phyloP scores from a whole-genome alignment of 2,329 filamentous ascomycete species.

The Pseudogymnoascus sp. region DNA sequence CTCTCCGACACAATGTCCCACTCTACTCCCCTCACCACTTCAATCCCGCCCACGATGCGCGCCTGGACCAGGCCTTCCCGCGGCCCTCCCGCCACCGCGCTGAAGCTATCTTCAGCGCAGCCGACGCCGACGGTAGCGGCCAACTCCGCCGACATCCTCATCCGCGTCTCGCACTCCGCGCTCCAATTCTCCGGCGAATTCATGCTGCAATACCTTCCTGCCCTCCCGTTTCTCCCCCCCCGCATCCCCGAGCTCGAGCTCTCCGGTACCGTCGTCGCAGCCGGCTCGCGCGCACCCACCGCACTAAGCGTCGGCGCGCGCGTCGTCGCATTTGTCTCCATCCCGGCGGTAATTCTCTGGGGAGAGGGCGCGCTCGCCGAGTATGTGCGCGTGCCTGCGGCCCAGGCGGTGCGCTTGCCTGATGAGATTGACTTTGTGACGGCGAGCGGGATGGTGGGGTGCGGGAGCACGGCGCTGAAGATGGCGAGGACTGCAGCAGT shows the following conservation, averaged over 20 bases:
- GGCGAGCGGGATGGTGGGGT: not conserved
- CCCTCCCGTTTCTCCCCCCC: constrained; percentile 1
- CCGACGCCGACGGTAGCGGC: not conserved
- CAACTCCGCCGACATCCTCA: not conserved
- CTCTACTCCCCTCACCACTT: not conserved
- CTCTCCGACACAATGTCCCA: not conserved
- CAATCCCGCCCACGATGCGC: not conserved
- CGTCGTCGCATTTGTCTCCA: not conserved
- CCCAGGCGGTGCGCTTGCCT: not conserved
- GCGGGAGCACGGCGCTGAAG: constrained; percentile 9
- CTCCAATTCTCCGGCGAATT: constrained; percentile 13
- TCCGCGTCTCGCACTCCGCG: constrained; percentile 14
- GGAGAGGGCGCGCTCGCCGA: constrained; percentile 1
- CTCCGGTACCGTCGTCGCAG: constrained; percentile 13
- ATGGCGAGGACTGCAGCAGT: constrained; percentile 11
- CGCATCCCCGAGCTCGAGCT: constrained; percentile 14
- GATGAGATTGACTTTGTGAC: not conserved
- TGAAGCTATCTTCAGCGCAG: not conserved
- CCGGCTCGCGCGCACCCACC: constrained; percentile 8
- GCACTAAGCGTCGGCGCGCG: constrained; percentile 11
- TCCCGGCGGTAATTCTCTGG: not conserved
- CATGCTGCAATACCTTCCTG: constrained; percentile 4
- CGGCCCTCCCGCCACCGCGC: not conserved
- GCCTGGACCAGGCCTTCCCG: not conserved
- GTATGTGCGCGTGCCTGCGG: not conserved